Evolutionary conservation across 1,284 basidiomycete genomes (phyloP).

Genomic region (Rhodotorula mucilaginosa): DNA sequence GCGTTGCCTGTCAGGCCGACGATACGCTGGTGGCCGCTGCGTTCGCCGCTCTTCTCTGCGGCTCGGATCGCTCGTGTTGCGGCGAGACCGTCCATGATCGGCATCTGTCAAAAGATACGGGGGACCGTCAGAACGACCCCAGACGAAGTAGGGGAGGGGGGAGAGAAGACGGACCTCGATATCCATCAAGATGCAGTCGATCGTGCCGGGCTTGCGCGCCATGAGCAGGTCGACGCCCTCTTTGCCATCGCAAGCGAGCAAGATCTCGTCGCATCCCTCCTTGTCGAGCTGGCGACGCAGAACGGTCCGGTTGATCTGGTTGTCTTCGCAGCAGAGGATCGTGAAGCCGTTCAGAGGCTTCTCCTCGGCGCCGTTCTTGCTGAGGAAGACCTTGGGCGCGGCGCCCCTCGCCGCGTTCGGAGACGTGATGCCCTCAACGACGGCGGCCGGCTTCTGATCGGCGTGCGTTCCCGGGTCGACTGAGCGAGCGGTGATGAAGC

Average conservation of each 20-base stretch:
- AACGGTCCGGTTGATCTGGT: constrained; percentile 34
- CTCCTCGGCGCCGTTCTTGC: constrained; percentile 3
- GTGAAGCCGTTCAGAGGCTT: constrained; percentile 4
- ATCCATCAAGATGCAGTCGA: constrained; percentile 32
- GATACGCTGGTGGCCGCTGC: constrained; percentile 10
- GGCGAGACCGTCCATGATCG: constrained; percentile 26
- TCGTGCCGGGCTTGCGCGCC: neutral
- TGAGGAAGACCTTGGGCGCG: constrained; percentile 15
- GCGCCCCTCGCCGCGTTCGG: constrained; percentile 5
- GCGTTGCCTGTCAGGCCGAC: constrained; percentile 35
- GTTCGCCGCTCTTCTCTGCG: constrained; percentile 11
- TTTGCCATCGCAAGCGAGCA: constrained; percentile 31
- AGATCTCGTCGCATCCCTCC: constrained; percentile 17
- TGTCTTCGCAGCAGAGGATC: constrained; percentile 36
- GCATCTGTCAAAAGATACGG: constrained; percentile 15
- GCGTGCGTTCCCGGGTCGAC: constrained; percentile 12
- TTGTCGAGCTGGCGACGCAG: constrained; percentile 26
- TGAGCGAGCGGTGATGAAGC: constrained; percentile 32
- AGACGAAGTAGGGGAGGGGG: no score
- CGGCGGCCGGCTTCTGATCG: constrained; percentile 7
- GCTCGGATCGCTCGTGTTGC: constrained; percentile 27
- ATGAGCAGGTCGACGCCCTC: constrained; percentile 26
- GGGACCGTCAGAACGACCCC: neutral
- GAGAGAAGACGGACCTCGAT: constrained; percentile 19
- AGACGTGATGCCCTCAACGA: constrained; percentile 28